phyloP scores from a whole-genome alignment of 352 stramenopile species.

The Globisporangium carolinianum region DNA sequence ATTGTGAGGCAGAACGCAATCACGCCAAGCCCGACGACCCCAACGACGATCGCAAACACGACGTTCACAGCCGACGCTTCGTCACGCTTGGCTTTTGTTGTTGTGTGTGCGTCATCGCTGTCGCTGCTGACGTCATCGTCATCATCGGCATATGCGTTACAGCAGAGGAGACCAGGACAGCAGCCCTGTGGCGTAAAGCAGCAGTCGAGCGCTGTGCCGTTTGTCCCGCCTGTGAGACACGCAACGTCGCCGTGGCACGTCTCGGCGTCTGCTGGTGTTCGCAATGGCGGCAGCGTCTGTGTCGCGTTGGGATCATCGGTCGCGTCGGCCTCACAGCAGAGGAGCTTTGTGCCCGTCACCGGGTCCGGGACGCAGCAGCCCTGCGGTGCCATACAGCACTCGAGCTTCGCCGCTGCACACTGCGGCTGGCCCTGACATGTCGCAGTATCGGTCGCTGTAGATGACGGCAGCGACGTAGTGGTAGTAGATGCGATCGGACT shows the following conservation, averaged over 20 bases:
- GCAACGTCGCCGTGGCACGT: slow-evolving; percentile 14
- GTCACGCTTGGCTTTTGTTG: background rate
- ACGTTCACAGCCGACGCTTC: slow-evolving; percentile 17
- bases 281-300: too few species aligned
- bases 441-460: background rate
- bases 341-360: slow-evolving; percentile 13
- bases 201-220: slow-evolving; percentile 20
- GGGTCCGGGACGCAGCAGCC: slow-evolving; percentile 24
- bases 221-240: slow-evolving; percentile 18
- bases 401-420: slow-evolving; percentile 19
- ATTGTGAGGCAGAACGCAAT: slow-evolving; percentile 38
- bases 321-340: slow-evolving; percentile 12
- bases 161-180: slow-evolving; percentile 19
- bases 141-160: slow-evolving; percentile 1
- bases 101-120: slow-evolving; percentile 1
- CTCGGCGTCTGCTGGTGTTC: background rate
- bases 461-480: too few species aligned
- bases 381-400: slow-evolving; percentile 15
- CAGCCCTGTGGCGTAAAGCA: slow-evolving; percentile 18
- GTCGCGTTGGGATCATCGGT: too few species aligned
- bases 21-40: slow-evolving; percentile 25
- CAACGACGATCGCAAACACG: slow-evolving; percentile 32
- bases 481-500: too few species aligned
- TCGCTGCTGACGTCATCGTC: background rate
- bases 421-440: slow-evolving; percentile 27